Evolutionary conservation across 495 filamentous ascomycete genomes (phyloP), one percentile per base, ranked within the genome.

Genomic region (Clohesyomyces aquaticus): DNA sequence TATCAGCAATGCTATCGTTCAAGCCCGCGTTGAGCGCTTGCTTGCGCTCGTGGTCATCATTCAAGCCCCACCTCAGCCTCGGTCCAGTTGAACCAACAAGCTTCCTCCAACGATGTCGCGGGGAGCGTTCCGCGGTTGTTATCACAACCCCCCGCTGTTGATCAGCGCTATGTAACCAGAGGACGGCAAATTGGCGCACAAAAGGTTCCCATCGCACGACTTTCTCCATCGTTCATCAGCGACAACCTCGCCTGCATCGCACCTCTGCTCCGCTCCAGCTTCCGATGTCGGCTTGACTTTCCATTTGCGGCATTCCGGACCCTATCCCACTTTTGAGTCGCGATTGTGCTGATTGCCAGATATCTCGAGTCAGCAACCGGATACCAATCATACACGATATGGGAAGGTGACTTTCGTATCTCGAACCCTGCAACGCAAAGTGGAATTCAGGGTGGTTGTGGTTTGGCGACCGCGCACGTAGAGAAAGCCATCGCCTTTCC

Each of bases 281-380:
- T 29, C 47, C 47, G 32, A 61, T 54, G 21, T 29, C 49, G 58
- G 55, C 58, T 19, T 42, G 58, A 43, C 28, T 53, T n/a, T 6
- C 25, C 48, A 19, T 11, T 16, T 61, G 58, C 23, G 29, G 58
- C 32, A 61, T 18, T 22, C 32, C 22, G 47, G 42, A 52, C 16
- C 32, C 12, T 23, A 22, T 47, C 48, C 58, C 58, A 61, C 58
- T 61, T 23, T 61, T 53, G 48, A 41, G 23, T 38, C 27, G 26
- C 6, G 45, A 59, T 59, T 59, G 27, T 28, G 27, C 8, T 50
- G 45, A 59, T 59, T 35, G 43, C 25, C 49, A 6, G 9, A 18
- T 32, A 3, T 27, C 6, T 55, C 4, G 25, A 25, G 9, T 55
- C 25, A 38, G 6, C 32, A 38, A 14, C 32, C 6, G 6, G 32